Percentiles rank a stretch among this genome's conserved stretches.
These are phyloP conservation scores for Suillus weaverae DNA, from an alignment of 768 basidiomycete genomes.

Conservation along the genomic window DNA sequence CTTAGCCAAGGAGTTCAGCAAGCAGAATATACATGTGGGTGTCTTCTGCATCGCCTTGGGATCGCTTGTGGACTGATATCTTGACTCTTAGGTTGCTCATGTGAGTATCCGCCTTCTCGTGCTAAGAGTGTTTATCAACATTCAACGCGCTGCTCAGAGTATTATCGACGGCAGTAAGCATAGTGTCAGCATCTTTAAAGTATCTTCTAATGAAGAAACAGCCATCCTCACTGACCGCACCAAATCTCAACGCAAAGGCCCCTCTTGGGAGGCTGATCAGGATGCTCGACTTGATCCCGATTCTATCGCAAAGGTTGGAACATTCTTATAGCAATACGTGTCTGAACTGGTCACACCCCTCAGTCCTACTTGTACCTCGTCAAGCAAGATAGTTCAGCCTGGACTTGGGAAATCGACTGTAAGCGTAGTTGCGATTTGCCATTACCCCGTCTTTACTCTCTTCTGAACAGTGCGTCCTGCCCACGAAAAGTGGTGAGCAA, in stretches of 20 bases:
- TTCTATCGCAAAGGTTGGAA: constrained; percentile 65
- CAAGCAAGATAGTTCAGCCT: constrained; percentile 68
- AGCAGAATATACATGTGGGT: constrained; percentile 69
- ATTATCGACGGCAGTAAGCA: not conserved
- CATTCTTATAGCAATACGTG: not conserved
- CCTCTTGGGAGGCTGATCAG: constrained; percentile 44
- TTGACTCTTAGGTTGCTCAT: constrained; percentile 53
- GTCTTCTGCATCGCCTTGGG: not conserved
- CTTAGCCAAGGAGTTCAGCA: constrained; percentile 72
- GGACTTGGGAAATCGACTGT: constrained; percentile 83
- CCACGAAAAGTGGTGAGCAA: constrained; percentile 51
- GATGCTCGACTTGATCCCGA: constrained; percentile 57
- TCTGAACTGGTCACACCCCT: constrained; percentile 4
- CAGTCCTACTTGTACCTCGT: constrained; percentile 68
- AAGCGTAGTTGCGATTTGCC: constrained; percentile 27
- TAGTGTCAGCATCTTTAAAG: not conserved
- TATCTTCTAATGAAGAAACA: not conserved
- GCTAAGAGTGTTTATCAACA: not conserved
- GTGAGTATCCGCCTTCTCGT: constrained; percentile 38
- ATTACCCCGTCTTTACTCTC: not conserved
- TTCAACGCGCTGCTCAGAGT: not conserved
- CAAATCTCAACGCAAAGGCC: constrained; percentile 28
- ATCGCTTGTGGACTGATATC: constrained; percentile 5
- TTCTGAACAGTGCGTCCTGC: constrained; percentile 45
- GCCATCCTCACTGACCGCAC: constrained; percentile 31